These are phyloP conservation scores for Agaricus sinodeliciosus DNA, from an alignment of 768 basidiomycete species.

Conservation along the genomic window DNA sequence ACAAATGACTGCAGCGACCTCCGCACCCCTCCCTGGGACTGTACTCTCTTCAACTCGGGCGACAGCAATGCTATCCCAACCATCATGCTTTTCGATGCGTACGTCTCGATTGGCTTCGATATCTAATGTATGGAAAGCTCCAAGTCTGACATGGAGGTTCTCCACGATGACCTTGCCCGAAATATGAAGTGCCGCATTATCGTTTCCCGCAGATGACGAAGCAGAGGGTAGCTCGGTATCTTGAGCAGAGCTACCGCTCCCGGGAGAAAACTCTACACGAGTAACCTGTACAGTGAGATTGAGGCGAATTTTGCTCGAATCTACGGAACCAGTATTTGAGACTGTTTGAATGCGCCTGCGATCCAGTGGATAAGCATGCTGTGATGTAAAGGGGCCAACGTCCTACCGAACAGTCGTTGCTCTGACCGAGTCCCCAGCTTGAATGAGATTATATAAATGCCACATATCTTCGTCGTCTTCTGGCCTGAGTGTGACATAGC, in stretches of 20 bases:
- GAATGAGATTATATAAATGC: constrained; percentile 97
- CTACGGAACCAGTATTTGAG: constrained; percentile 89
- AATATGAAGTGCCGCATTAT: constrained; percentile 69
- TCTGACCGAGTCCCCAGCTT: constrained; percentile 80
- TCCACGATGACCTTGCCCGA: constrained; percentile 82
- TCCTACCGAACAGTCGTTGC: constrained; percentile 77
- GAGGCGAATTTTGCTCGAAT: constrained; percentile 82
- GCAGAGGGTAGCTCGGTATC: constrained; percentile 30
- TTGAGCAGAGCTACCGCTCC: constrained; percentile 26
- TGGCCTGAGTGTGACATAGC: constrained; percentile 88
- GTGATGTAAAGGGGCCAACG: background rate
- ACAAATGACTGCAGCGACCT: constrained; percentile 92
- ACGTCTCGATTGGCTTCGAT: constrained; percentile 89
- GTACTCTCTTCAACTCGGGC: constrained; percentile 83
- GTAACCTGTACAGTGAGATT: constrained; percentile 80
- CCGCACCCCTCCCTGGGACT: constrained; percentile 90
- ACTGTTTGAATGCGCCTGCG: constrained; percentile 80
- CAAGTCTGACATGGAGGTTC: constrained; percentile 85
- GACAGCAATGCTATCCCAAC: constrained; percentile 90
- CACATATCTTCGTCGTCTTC: constrained; percentile 99
- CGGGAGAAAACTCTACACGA: constrained; percentile 76
- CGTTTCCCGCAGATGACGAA: constrained; percentile 22
- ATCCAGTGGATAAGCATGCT: background rate
- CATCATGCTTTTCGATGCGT: constrained; percentile 76
- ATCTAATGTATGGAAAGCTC: constrained; percentile 92